A percentile compares a stretch with the other conserved stretches of the same genome.
Conservation (phyloP, 148 eudicot species). For the Rhododendron williamsianum region DNA sequence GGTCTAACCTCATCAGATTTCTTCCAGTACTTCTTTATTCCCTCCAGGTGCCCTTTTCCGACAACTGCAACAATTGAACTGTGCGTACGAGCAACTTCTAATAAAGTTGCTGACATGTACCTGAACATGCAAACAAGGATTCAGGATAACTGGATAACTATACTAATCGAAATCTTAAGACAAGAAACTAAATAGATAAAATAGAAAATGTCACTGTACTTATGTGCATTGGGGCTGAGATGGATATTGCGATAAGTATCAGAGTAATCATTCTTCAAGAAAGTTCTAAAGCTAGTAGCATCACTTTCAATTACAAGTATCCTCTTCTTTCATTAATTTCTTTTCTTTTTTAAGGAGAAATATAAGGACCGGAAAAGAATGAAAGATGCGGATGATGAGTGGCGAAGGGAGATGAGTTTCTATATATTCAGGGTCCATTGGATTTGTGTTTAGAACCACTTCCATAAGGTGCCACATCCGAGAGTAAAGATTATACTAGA, state of each 20-base stretch:
- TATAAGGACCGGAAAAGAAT: background rate
- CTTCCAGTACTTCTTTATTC: conserved; percentile 74
- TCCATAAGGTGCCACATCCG: background rate
- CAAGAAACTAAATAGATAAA: background rate
- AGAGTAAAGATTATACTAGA: background rate
- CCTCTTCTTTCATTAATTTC: background rate
- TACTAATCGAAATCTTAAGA: background rate
- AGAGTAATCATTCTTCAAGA: background rate
- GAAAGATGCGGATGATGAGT: background rate
- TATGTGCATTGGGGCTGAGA: background rate
- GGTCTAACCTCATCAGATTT: conserved; percentile 69
- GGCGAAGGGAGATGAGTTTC: background rate
- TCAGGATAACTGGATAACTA: background rate
- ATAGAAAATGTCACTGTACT: background rate
- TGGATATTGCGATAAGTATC: background rate
- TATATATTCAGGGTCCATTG: background rate
- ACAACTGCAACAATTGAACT: conserved; percentile 95
- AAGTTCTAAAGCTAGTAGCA: background rate
- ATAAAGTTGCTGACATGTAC: conserved; percentile 82
- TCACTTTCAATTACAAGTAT: background rate
- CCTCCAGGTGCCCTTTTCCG: conserved; percentile 89
- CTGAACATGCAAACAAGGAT: conserved; percentile 28
- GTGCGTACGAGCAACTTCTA: conserved; percentile 63
- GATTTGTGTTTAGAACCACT: background rate
- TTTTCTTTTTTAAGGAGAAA: background rate